These are phyloP conservation scores for Dendrobium chrysotoxum DNA, from an alignment of 106 monocot genomes.

Conservation along the genomic window DNA sequence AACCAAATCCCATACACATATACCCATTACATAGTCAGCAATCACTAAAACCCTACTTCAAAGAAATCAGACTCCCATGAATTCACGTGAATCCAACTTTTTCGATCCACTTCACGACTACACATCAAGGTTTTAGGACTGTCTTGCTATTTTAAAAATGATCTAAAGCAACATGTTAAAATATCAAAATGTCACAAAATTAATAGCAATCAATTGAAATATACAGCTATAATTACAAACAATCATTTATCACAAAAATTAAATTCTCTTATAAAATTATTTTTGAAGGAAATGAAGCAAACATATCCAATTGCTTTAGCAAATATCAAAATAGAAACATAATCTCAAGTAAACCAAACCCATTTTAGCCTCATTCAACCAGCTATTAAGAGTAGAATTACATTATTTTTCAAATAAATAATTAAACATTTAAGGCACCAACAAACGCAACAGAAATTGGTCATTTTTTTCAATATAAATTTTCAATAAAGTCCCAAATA, in stretches of 20 bases:
- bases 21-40: background rate
- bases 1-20: background rate
- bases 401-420: background rate
- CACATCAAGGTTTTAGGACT: background rate
- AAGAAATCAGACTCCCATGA: background rate
- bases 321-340: background rate
- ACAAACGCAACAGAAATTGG: background rate
- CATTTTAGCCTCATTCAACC: background rate
- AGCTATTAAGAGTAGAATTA: background rate
- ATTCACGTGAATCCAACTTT: background rate
- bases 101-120: background rate
- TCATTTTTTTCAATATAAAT: background rate
- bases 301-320: background rate
- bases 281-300: background rate
- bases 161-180: background rate
- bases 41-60: background rate
- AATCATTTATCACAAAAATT: background rate
- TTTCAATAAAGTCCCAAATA: background rate
- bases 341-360: background rate
- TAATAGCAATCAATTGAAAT: background rate
- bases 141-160: background rate
- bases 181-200: background rate
- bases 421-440: background rate
- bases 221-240: background rate
- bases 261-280: background rate